Conservation (phyloP, 2,329 filamentous ascomycete genomes). For the Huntiella savannae region DNA sequence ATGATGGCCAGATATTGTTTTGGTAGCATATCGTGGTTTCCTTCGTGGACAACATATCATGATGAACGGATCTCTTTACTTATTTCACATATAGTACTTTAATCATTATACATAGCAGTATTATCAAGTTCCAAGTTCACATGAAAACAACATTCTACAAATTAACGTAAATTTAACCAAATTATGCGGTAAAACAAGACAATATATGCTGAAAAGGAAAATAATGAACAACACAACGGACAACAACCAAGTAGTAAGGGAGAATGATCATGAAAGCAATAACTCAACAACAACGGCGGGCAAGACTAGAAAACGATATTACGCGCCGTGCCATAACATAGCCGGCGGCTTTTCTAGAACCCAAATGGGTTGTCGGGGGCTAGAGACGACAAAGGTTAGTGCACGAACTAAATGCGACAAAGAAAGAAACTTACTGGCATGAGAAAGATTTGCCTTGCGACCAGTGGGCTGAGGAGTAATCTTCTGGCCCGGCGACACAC, state of each 20-base stretch:
- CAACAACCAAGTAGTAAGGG: slow-evolving; percentile 3
- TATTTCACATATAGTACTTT: neutral
- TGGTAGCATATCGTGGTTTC: too few species aligned
- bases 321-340: slow-evolving; percentile 4
- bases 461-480: slow-evolving; percentile 75
- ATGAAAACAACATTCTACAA: neutral
- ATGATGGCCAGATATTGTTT: too few species aligned
- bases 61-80: neutral
- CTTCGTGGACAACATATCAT: too few species aligned
- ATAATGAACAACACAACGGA: slow-evolving; percentile 6
- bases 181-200: neutral
- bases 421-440: slow-evolving; percentile 60
- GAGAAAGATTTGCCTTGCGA: slow-evolving; percentile 69
- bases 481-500: slow-evolving; percentile 55
- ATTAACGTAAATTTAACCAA: neutral
- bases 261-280: neutral
- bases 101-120: neutral
- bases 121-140: neutral
- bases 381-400: slow-evolving; percentile 14
- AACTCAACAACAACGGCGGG: neutral
- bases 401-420: neutral
- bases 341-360: slow-evolving; percentile 19
- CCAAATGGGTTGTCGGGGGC: slow-evolving; percentile 36
- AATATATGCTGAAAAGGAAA: slow-evolving; percentile 1
- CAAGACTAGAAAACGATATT: slow-evolving; percentile 1